These are phyloP conservation scores for Psilocybe cubensis DNA, from an alignment of 768 basidiomycete genomes.

Conservation along the genomic window DNA sequence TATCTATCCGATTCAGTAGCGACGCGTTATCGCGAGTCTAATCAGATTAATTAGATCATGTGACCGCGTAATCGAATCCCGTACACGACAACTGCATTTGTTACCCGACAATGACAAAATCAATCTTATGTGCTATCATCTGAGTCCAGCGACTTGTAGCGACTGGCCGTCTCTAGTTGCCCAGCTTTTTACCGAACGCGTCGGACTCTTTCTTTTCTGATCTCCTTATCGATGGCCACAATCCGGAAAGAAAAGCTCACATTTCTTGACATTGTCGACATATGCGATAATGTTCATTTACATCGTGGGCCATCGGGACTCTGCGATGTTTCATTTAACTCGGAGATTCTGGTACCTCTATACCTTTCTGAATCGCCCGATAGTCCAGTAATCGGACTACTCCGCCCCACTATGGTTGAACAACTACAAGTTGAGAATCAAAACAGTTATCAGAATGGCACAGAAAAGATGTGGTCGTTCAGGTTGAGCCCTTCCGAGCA, in stretches of 20 bases:
- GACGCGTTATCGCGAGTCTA: too few species aligned
- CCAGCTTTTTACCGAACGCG: not conserved
- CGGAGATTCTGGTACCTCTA: constrained; percentile 1
- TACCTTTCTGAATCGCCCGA: constrained; percentile 2
- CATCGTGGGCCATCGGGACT: not conserved
- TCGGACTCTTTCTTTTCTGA: not conserved
- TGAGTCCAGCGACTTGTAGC: too few species aligned
- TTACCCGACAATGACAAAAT: too few species aligned
- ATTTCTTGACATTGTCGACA: constrained; percentile 66
- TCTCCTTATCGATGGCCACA: constrained; percentile 1
- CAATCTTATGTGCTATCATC: too few species aligned
- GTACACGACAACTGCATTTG: too few species aligned
- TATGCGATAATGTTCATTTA: constrained; percentile 62
- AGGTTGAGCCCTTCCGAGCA: constrained; percentile 30
- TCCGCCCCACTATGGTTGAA: constrained; percentile 59
- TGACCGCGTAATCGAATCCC: too few species aligned
- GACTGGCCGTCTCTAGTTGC: not conserved
- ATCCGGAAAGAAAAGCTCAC: constrained; percentile 28
- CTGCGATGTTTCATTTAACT: not conserved
- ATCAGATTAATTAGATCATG: too few species aligned
- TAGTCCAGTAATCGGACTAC: constrained; percentile 41
- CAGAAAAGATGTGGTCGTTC: constrained; percentile 46
- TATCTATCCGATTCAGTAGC: too few species aligned
- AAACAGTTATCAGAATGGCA: constrained; percentile 25
- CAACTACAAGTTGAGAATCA: constrained; percentile 57